Base-by-base conservation (phyloP, 2,329 filamentous ascomycete species). In the Fusarium papillatum region DNA sequence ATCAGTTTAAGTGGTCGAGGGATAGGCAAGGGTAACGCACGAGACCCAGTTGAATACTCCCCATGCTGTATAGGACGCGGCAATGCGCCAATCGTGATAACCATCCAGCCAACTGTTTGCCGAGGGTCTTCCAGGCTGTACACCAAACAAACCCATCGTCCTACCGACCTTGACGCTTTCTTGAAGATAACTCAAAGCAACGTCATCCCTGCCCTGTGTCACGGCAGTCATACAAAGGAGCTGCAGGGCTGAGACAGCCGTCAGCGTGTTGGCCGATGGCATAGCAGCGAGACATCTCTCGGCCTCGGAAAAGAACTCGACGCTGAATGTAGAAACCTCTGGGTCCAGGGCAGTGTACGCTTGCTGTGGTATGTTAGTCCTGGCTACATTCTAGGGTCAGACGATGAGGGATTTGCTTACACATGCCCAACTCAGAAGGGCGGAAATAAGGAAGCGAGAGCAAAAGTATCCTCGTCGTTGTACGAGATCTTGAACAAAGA, bases 401-500 rank as follows among this genome's bases (percentile, higher is more conserved):
- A 11, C 19, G n/a, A 8, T 29, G 36, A 9, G 60, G 26, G 16
- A 13, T n/a, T 19, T 29, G 7, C 64, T 66, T 62, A 66, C 64
- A 38, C 64, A 66, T 1, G 53, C 64, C 55, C 55, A 66, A 2
- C 38, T n/a, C 14, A 70, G 9, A 16, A 70, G 67, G 4, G 84
- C 76, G 53, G 82, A 81, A 14, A 86, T 82, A 1, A 86, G 70
- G 13, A 86, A 79, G 1, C 75, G 71, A 3, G 83, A 84, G 53
- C 84, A 86, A 61, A 81, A 81, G 0, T 74, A 70, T 4, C 64
- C 55, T 17, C 69, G 66, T 6, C 75, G 66, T 17, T 68, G 62
- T 5, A 83, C 69, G 4, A 86, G 72, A 64, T 85, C 81, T 13
- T 75, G 60, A 17, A 86, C 69, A 50, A 86, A 84, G 0, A 84